Conservation (phyloP, 2,329 filamentous ascomycete genomes). For the Fusarium fracticaudum region DNA sequence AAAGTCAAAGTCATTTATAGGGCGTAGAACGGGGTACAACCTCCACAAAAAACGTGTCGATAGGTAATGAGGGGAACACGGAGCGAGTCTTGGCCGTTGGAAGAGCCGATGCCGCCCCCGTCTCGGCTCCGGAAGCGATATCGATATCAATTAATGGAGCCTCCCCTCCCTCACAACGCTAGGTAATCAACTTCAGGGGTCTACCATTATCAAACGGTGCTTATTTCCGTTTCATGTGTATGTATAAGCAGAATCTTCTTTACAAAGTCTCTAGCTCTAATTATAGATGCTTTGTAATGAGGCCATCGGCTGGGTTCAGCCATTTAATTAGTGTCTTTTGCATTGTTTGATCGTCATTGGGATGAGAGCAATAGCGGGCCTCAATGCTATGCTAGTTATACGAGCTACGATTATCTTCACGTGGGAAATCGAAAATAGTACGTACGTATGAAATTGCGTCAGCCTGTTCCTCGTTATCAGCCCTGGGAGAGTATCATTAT, state of each 20-base stretch:
- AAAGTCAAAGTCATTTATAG: neutral
- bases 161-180: neutral
- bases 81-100: slow-evolving; percentile 12
- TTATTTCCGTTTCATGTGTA: slow-evolving; percentile 2
- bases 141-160: neutral
- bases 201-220: neutral
- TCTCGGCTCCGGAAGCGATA: slow-evolving; percentile 25
- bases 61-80: slow-evolving; percentile 18
- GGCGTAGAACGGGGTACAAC: neutral
- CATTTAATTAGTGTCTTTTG: neutral
- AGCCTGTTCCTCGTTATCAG: neutral
- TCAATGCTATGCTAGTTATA: neutral
- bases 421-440: neutral
- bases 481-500: neutral
- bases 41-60: slow-evolving; percentile 17
- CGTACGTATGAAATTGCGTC: neutral
- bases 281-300: neutral
- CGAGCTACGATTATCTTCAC: neutral
- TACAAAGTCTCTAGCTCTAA: neutral
- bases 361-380: neutral
- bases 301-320: neutral
- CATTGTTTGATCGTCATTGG: neutral
- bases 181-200: neutral
- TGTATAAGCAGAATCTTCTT: neutral
- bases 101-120: slow-evolving; percentile 17